Base-by-base conservation (phyloP, 2,329 filamentous ascomycete species). In the Diaporthe amygdali region DNA sequence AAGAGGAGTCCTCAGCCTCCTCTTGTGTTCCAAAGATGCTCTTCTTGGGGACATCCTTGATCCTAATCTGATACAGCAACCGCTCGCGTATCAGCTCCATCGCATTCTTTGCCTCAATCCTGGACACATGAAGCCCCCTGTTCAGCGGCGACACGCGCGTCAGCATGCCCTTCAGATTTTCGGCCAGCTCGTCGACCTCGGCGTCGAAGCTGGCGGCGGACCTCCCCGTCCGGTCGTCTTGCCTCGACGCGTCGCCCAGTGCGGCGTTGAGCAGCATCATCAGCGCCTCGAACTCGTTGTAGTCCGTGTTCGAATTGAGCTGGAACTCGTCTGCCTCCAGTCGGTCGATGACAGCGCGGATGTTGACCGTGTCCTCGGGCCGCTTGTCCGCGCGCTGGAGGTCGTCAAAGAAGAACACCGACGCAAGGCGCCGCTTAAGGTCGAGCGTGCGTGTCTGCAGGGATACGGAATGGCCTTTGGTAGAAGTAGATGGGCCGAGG, bases 31-130 rank as follows among this genome's bases (percentile, higher is more conserved):
- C 85, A 74, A 87, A 89, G 5, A 89, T 84, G 74, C 83, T 87
- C 71, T 84, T 84, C 76, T 87, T 89, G 14, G 84, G 84, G 63
- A 83, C 86, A 55, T 84, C 86, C 75, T 87, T 88, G 14, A 93
- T 93, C 61, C 94, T 87, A 59, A 96, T 91, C 3, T 89, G 88
- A 78, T 92, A 91, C 56, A 90, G 82, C 17, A 98, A 84, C 69
- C 95, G 89, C 76, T 93, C 90, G 71, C 91, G 88, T n/a, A 97
- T 83, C 70, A 91, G 87, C 76, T 97, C 93, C 47, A 97, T 85
- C 14, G 88, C 86, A 68, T 91, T 90, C 81, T 97, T 97, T 15
- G 93, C 90, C 77, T 97, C 91, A 37, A 93, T 92, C 37, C 93
- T 88, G 20, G 88, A 87, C 71, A 96, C 85, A 76, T 93, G 90